These are phyloP conservation scores for Ogataea ramenticola DNA, from an alignment of 805 yeast species.

Conservation along the genomic window DNA sequence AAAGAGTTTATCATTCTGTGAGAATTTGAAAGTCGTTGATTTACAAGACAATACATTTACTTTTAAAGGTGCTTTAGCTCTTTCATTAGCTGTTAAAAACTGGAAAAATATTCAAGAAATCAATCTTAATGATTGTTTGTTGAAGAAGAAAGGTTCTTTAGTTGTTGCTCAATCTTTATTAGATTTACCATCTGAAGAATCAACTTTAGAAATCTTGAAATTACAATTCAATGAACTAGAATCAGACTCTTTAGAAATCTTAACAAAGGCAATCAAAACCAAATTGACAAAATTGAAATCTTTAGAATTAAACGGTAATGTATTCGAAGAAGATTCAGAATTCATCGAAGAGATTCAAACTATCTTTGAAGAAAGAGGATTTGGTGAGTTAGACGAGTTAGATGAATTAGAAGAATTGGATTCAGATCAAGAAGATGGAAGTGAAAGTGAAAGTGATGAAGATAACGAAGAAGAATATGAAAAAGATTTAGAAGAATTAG, in stretches of 20 bases:
- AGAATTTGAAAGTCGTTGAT: slow-evolving; percentile 62
- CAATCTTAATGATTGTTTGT: slow-evolving; percentile 81
- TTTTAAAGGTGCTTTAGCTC: slow-evolving; percentile 49
- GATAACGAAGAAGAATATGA: slow-evolving; percentile 40
- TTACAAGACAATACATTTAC: slow-evolving; percentile 96
- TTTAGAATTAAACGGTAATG: slow-evolving; percentile 89
- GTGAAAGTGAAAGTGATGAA: slow-evolving; percentile 54
- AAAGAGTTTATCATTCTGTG: slow-evolving; percentile 62
- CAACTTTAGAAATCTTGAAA: slow-evolving; percentile 50
- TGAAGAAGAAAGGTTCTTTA: slow-evolving; percentile 72
- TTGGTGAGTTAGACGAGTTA: slow-evolving; percentile 83
- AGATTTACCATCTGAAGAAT: slow-evolving; percentile 24
- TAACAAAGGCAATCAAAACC: slow-evolving; percentile 45
- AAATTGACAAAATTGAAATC: slow-evolving; percentile 53
- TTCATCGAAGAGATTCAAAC: slow-evolving; percentile 52
- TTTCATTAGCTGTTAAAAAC: slow-evolving; percentile 49
- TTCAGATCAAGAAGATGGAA: slow-evolving; percentile 63
- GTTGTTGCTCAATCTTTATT: slow-evolving; percentile 43
- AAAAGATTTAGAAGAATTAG: slow-evolving; percentile 36
- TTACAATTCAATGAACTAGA: slow-evolving; percentile 88
- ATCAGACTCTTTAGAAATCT: slow-evolving; percentile 49
- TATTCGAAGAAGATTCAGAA: slow-evolving; percentile 83
- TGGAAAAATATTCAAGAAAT: slow-evolving; percentile 74
- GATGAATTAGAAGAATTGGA: slow-evolving; percentile 89
- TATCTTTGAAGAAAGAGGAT: slow-evolving; percentile 63